These are phyloP conservation scores for Rhododendron ovatum DNA, from an alignment of 148 eudicot species.

Conservation along the genomic window DNA sequence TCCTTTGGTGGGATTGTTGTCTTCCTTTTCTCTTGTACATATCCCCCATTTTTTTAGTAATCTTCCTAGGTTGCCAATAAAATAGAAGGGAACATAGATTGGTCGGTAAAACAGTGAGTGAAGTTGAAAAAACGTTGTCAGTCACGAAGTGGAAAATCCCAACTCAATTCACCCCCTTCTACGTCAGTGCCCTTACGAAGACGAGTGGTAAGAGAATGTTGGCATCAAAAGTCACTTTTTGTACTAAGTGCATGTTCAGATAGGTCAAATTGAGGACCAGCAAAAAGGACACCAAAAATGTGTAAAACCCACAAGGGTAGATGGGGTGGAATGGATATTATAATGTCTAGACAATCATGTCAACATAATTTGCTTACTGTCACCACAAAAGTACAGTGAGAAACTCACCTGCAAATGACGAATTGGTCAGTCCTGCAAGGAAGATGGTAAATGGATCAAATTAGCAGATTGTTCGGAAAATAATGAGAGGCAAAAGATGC, in stretches of 20 bases:
- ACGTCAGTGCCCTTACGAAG: neutral
- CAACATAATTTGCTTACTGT: neutral
- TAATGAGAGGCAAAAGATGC: slow-evolving; percentile 9
- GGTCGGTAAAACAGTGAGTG: neutral
- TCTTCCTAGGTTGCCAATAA: neutral
- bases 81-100: neutral
- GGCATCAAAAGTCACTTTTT: neutral
- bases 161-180: neutral
- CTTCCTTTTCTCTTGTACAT: neutral
- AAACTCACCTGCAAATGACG: slow-evolving; percentile 56
- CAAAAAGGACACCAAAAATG: neutral
- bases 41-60: neutral
- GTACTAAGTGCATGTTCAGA: neutral
- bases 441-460: neutral
- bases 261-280: neutral
- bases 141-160: neutral
- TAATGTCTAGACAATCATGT: neutral
- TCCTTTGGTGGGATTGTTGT: neutral
- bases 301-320: neutral
- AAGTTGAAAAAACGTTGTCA: neutral
- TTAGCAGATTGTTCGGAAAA: neutral
- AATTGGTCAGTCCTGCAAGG: slow-evolving; percentile 57
- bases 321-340: neutral
- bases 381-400: neutral
- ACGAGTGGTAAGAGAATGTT: neutral